These are phyloP conservation scores for Solanum tarijense DNA, from an alignment of 257 asterid genomes.

Conservation along the genomic window DNA sequence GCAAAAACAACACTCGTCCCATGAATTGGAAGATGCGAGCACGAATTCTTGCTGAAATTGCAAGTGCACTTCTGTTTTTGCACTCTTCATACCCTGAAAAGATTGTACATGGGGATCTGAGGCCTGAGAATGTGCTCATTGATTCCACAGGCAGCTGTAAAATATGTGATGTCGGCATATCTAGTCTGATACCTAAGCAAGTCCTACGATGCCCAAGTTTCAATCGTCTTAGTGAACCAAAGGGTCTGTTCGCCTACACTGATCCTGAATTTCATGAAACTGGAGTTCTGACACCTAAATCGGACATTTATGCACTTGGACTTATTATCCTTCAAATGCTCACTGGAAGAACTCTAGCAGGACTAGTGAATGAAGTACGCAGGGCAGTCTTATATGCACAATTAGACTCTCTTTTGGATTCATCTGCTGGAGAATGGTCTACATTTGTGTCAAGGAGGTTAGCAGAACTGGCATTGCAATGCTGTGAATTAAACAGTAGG, in stretches of 20 bases:
- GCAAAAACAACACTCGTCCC: slow-evolving; percentile 20
- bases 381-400: slow-evolving; percentile 31
- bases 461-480: slow-evolving; percentile 61
- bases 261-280: slow-evolving; percentile 67
- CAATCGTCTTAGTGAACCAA: slow-evolving; percentile 29
- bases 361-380: slow-evolving; percentile 38
- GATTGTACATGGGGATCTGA: slow-evolving; percentile 59
- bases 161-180: slow-evolving; percentile 53
- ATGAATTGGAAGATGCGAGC: slow-evolving; percentile 67
- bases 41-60: slow-evolving; percentile 48
- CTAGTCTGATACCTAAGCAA: slow-evolving; percentile 38
- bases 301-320: slow-evolving; percentile 73
- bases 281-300: slow-evolving; percentile 41
- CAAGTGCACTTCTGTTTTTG: slow-evolving; percentile 51
- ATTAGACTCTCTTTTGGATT: slow-evolving; percentile 42
- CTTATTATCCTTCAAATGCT: slow-evolving; percentile 58
- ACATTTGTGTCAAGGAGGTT: slow-evolving; percentile 52
- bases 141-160: slow-evolving; percentile 44
- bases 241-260: slow-evolving; percentile 35
- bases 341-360: slow-evolving; percentile 45
- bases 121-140: slow-evolving; percentile 61
- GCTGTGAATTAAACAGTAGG: slow-evolving; percentile 52
- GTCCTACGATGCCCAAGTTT: slow-evolving; percentile 57
- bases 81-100: slow-evolving; percentile 41
- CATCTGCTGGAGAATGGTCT: slow-evolving; percentile 78